These are phyloP conservation scores for Tympanopsis confertula DNA, from an alignment of 2,329 filamentous ascomycete genomes.

Conservation along the genomic window DNA sequence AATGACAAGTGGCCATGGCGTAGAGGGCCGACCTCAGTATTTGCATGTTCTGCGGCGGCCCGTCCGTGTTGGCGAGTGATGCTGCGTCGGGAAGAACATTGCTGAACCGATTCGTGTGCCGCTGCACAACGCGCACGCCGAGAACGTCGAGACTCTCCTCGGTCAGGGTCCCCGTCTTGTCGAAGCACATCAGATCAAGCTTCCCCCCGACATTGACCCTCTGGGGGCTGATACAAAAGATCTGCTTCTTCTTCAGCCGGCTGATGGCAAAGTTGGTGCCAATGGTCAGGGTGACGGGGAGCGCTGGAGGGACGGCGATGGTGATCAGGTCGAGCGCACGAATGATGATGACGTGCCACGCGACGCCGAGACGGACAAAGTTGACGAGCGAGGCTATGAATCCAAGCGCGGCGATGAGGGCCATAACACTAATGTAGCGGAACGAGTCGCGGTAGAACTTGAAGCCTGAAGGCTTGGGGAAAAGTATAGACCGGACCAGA, in stretches of 20 bases:
- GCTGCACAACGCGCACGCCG: conserved; percentile 68
- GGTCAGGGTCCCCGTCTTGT: conserved; percentile 96
- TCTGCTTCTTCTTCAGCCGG: conserved; percentile 75
- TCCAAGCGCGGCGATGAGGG: conserved; percentile 68
- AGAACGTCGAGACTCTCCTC: conserved; percentile 93
- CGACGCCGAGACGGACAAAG: conserved; percentile 72
- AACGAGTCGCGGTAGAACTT: conserved; percentile 98
- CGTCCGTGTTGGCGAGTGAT: conserved; percentile 43
- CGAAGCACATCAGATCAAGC: conserved; percentile 90
- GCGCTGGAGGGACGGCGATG: conserved; percentile 91
- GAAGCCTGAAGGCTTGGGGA: conserved; percentile 95
- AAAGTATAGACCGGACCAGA: conserved; percentile 92
- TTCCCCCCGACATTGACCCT: conserved; percentile 97
- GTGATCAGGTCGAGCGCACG: conserved; percentile 91
- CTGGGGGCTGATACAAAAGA: conserved; percentile 96
- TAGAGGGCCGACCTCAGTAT: conserved; percentile 61
- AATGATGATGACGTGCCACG: conserved; percentile 83
- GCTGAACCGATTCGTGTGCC: conserved; percentile 51
- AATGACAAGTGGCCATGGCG: conserved; percentile 96
- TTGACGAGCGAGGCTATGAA: conserved; percentile 89
- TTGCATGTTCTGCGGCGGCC: conserved; percentile 40
- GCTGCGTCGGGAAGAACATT: conserved; percentile 57
- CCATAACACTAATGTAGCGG: conserved; percentile 96
- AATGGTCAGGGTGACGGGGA: conserved; percentile 90
- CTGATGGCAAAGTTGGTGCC: conserved; percentile 89